These are phyloP conservation scores for Parasitella parasitica DNA, from an alignment of 371 early-diverging fungal species.

Conservation along the genomic window DNA sequence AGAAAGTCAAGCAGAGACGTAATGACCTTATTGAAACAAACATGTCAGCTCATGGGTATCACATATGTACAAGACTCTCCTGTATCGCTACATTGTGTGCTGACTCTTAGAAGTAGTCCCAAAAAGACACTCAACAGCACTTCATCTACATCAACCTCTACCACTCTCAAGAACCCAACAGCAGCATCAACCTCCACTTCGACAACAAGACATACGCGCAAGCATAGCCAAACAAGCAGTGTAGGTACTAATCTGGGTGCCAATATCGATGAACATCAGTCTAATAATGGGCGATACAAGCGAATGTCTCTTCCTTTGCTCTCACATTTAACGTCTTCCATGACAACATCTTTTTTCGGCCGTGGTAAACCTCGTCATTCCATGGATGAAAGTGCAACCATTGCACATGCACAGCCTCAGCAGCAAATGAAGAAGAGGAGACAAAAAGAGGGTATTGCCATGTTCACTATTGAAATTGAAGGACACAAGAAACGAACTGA, in stretches of 20 bases:
- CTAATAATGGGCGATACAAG: constrained; percentile 2
- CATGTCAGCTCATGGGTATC: constrained; percentile 47
- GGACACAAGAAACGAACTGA: constrained; percentile 15
- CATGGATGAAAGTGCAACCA: constrained; percentile 19
- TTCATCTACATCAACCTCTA: neutral
- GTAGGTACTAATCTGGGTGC: constrained; percentile 2
- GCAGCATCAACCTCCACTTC: neutral
- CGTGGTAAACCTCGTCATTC: constrained; percentile 32
- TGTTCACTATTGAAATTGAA: constrained; percentile 36
- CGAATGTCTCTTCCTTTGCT: constrained; percentile 32
- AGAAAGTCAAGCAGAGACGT: constrained; percentile 20
- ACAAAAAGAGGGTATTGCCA: constrained; percentile 35
- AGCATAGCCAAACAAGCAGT: constrained; percentile 22
- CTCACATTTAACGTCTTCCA: constrained; percentile 43
- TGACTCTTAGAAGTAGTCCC: constrained; percentile 34
- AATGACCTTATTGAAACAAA: constrained; percentile 30
- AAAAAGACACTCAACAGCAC: constrained; percentile 1
- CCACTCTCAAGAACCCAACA: neutral
- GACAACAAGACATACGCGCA: constrained; percentile 1
- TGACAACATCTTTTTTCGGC: constrained; percentile 46
- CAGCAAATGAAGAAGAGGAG: constrained; percentile 9
- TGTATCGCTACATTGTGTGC: constrained; percentile 28
- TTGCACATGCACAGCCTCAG: neutral
- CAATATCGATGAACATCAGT: neutral
- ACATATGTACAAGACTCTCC: constrained; percentile 32